Evolutionary conservation across 441 rosid species (phyloP).

Genomic region (Populus hybrid): DNA sequence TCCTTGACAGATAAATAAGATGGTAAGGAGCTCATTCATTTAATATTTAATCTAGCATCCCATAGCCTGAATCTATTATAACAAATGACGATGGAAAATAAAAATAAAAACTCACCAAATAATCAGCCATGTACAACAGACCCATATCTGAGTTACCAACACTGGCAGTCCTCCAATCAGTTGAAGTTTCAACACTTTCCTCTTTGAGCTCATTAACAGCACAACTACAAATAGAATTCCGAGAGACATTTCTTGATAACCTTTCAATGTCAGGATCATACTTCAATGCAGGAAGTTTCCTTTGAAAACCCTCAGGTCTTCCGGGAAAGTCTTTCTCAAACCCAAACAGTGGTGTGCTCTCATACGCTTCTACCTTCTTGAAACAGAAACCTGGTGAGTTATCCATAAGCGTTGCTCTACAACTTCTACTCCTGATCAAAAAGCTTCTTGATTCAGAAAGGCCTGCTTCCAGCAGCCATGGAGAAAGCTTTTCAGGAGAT

Average conservation of each 20-base stretch:
- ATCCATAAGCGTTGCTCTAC: constrained; percentile 42
- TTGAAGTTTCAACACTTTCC: constrained; percentile 17
- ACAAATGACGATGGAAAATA: neutral
- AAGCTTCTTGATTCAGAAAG: constrained; percentile 32
- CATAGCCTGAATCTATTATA: neutral
- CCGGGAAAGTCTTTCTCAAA: constrained; percentile 38
- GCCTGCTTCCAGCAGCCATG: constrained; percentile 42
- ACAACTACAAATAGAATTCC: constrained; percentile 27
- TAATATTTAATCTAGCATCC: neutral
- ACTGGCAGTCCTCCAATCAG: constrained; percentile 18
- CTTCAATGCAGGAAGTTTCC: constrained; percentile 29
- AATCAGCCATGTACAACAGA: constrained; percentile 31
- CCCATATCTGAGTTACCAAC: constrained; percentile 8
- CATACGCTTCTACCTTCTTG: constrained; percentile 33
- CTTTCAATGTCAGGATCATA: constrained; percentile 22
- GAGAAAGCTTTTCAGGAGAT: constrained; percentile 42
- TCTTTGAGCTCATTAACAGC: constrained; percentile 32
- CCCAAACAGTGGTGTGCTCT: constrained; percentile 35
- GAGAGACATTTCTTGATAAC: constrained; percentile 38
- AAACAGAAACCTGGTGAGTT: constrained; percentile 27
- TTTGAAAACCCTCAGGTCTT: constrained; percentile 33
- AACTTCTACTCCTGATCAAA: constrained; percentile 65
- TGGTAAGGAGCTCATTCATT: neutral
- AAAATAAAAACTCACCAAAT: constrained; percentile 38
- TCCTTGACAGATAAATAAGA: neutral